Percentiles rank a stretch among this genome's conserved stretches.
These are phyloP conservation scores for Boletus speciosus DNA, from an alignment of 768 basidiomycete species.

Conservation along the genomic window DNA sequence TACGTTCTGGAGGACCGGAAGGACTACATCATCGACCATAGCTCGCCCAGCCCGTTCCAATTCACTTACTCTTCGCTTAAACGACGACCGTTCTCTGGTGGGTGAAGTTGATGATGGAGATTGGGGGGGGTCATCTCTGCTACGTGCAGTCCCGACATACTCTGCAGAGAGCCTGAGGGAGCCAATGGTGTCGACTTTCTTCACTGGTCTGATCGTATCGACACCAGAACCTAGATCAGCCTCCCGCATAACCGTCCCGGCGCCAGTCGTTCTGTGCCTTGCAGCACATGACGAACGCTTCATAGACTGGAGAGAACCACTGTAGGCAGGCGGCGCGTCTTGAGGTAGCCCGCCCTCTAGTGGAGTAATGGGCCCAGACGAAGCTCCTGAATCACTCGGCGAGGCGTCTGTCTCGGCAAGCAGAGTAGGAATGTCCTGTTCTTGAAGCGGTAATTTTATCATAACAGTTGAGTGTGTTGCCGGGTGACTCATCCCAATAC, in stretches of 20 bases:
- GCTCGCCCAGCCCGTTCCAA: constrained; percentile 58
- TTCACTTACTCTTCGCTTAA: constrained; percentile 54
- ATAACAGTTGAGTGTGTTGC: constrained; percentile 71
- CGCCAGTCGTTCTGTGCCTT: constrained; percentile 55
- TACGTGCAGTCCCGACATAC: constrained; percentile 69
- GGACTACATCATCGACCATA: constrained; percentile 80
- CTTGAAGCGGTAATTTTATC: constrained; percentile 46
- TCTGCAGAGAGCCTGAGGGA: constrained; percentile 77
- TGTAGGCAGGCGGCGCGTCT: constrained; percentile 74
- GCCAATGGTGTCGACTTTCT: constrained; percentile 80
- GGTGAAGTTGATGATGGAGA: constrained; percentile 46
- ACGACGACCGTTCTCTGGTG: constrained; percentile 35
- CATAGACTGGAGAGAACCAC: constrained; percentile 57
- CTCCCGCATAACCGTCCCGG: constrained; percentile 73
- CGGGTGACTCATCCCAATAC: constrained; percentile 48
- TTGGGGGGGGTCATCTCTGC: constrained; percentile 46
- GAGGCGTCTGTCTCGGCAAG: constrained; percentile 34
- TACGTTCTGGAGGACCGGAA: constrained; percentile 77
- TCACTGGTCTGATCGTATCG: constrained; percentile 90
- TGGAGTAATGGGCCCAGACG: constrained; percentile 38
- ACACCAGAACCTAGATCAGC: constrained; percentile 85
- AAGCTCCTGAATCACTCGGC: constrained; percentile 39
- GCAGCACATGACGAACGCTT: constrained; percentile 79
- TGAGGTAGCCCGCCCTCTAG: constrained; percentile 34
- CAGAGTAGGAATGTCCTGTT: constrained; percentile 41